Percentiles rank a stretch among this genome's conserved stretches.
Conservation (phyloP, 106 monocot species). For the Platanthera zijinensis region DNA sequence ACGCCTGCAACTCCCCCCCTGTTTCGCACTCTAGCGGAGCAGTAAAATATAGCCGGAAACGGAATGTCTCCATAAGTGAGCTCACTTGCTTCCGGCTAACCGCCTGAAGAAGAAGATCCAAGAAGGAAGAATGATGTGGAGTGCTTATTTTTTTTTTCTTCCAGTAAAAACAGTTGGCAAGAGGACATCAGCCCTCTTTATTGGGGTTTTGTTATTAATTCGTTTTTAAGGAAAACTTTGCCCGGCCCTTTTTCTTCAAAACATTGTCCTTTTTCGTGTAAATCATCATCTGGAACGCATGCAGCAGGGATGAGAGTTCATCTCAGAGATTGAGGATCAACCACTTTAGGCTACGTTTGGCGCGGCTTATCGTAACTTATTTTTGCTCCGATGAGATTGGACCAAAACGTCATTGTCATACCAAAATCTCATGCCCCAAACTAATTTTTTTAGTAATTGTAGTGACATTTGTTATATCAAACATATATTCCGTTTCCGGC, state of each 20-base stretch:
- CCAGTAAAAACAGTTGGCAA: not conserved
- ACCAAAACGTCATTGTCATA: too few relatives aligned
- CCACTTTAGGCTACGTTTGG: too few relatives aligned
- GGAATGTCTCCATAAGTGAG: not conserved
- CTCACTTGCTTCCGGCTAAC: conserved; percentile 5
- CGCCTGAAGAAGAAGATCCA: not conserved
- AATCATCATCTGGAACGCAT: too few relatives aligned
- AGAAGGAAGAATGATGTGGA: conserved; percentile 1
- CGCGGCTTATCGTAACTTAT: too few relatives aligned
- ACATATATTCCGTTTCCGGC: too few relatives aligned
- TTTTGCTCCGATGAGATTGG: too few relatives aligned
- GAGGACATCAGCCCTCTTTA: not conserved
- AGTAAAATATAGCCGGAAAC: not conserved
- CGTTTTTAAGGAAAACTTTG: not conserved
- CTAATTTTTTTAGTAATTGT: too few relatives aligned
- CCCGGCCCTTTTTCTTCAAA: not conserved
- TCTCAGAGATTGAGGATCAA: too few relatives aligned
- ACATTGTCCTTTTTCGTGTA: too few relatives aligned
- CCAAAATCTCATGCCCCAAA: too few relatives aligned
- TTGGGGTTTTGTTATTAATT: not conserved
- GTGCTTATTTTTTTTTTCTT: not conserved
- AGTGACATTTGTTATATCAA: too few relatives aligned
- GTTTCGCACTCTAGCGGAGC: not conserved
- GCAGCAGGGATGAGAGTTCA: too few relatives aligned
- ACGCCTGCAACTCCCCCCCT: not conserved